Percentiles rank a stretch among this genome's conserved stretches.
Conservation (phyloP, 441 rosid species). For the Syzygium malaccense region DNA sequence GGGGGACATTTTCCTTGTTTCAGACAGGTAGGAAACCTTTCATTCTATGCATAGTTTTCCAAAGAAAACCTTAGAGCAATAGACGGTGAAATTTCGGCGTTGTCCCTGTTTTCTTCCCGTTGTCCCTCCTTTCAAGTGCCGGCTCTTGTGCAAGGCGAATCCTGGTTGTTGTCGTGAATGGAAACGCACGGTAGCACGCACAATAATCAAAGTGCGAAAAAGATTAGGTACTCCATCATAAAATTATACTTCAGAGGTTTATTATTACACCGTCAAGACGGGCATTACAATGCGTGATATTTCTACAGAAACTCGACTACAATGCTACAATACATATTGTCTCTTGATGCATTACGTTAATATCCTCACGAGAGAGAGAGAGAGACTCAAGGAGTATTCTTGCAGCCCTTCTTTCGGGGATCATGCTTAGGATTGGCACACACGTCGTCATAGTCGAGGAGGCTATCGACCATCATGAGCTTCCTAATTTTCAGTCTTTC, state of each 20-base stretch:
- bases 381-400: background rate
- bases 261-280: background rate
- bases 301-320: background rate
- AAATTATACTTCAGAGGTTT: background rate
- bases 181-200: background rate
- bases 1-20: background rate
- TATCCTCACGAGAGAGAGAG: background rate
- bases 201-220: background rate
- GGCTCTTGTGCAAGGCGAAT: background rate
- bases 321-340: background rate
- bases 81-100: background rate
- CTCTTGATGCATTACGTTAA: background rate
- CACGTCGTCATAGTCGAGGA: conserved; percentile 2
- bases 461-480: background rate
- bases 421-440: conserved; percentile 8
- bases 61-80: background rate
- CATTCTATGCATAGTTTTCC: background rate
- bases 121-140: background rate
- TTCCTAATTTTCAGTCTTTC: background rate
- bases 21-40: background rate
- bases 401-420: conserved; percentile 8
- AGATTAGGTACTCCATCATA: background rate
- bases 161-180: background rate
- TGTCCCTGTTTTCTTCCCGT: background rate
- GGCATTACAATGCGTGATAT: background rate